Conservation (phyloP, 2,329 filamentous ascomycete genomes). For the Alternaria brassicae region DNA sequence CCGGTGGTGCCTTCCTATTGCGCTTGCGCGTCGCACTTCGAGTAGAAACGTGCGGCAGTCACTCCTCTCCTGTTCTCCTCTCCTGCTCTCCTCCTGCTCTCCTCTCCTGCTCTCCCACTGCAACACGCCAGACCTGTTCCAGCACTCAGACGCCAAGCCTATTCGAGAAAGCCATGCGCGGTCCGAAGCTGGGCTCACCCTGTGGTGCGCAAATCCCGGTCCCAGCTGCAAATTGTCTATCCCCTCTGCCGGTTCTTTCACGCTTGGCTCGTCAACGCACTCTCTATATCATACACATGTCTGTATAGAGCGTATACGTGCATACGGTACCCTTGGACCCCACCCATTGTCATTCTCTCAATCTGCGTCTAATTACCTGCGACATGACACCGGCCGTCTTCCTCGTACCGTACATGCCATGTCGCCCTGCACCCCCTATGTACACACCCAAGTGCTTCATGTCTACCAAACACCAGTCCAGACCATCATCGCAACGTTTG, state of each 20-base stretch:
- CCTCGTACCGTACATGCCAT: not conserved
- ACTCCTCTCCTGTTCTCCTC: not conserved
- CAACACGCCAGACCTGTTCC: not conserved
- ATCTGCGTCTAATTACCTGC: not conserved
- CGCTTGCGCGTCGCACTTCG: constrained; percentile 8
- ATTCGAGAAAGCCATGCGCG: not conserved
- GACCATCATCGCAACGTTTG: not conserved
- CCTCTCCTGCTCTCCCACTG: not conserved
- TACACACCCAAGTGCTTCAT: not conserved
- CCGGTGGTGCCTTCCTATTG: constrained; percentile 18
- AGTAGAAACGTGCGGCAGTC: constrained; percentile 8
- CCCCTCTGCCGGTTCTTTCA: constrained; percentile 35
- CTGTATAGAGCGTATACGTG: too few relatives aligned
- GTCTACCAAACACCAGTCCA: not conserved
- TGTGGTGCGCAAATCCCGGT: not conserved
- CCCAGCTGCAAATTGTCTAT: constrained; percentile 13
- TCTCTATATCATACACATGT: too few relatives aligned
- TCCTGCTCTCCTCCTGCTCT: not conserved
- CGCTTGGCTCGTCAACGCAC: constrained; percentile 24
- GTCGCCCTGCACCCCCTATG: not conserved
- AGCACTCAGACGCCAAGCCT: not conserved
- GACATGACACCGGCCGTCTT: not conserved
- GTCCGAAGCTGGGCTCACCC: not conserved
- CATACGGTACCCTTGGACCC: not conserved
- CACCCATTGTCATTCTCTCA: constrained; percentile 7